phyloP scores from a whole-genome alignment of 129 eudicot genomes.

The Pulicaria dysenterica region DNA sequence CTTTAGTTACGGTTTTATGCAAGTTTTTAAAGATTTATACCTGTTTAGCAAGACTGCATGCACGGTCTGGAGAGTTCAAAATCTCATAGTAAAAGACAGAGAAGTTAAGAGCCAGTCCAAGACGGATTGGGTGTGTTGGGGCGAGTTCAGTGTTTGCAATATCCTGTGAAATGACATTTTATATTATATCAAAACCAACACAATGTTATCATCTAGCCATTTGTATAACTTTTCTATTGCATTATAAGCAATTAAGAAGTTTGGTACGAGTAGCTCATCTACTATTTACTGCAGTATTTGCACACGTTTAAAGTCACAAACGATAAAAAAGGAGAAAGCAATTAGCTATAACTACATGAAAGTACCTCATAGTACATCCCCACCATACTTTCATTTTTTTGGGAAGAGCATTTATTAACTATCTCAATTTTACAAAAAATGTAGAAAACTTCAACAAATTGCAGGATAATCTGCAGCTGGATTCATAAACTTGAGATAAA shows the following conservation, averaged over 20 bases:
- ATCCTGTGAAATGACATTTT: constrained; percentile 38
- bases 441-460: background rate
- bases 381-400: constrained; percentile 20
- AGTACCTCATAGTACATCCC: background rate
- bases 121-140: constrained; percentile 72
- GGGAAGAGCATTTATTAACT: constrained; percentile 11
- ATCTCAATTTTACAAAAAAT: background rate
- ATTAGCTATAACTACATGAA: constrained; percentile 4
- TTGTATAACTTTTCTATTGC: no score
- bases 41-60: constrained; percentile 74
- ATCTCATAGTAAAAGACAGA: constrained; percentile 75
- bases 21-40: constrained; percentile 26
- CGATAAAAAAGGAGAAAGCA: background rate
- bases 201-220: background rate
- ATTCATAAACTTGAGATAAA: background rate
- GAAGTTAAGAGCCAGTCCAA: constrained; percentile 74
- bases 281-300: no score
- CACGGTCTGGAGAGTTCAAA: constrained; percentile 70
- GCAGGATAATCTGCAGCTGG: constrained; percentile 14
- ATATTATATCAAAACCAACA: background rate
- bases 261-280: no score
- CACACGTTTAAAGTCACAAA: background rate
- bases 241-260: no score
- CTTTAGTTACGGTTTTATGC: background rate
- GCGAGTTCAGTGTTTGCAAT: constrained; percentile 66